Evolutionary conservation across 805 yeast species (phyloP).

Genomic region (Clavispora asparagi): DNA sequence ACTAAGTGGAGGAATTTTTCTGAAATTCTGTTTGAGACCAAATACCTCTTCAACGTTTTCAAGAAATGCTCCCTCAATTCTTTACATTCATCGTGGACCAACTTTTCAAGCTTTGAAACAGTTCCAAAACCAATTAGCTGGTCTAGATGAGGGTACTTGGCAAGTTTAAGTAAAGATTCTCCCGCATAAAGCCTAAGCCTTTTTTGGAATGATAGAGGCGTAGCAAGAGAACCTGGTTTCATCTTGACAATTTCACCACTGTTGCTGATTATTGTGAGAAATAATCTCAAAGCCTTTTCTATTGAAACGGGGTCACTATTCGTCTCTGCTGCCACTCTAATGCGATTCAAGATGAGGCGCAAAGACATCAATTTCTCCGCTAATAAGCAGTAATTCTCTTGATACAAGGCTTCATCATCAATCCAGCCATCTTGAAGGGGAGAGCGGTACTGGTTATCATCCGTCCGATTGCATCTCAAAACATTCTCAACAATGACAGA

Average conservation of each 20-base stretch:
- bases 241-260: constrained; percentile 69
- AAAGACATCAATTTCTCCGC: constrained; percentile 49
- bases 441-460: neutral
- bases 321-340: constrained; percentile 37
- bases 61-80: constrained; percentile 53
- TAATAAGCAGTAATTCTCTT: constrained; percentile 22
- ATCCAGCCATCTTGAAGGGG: constrained; percentile 38
- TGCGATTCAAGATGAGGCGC: constrained; percentile 54
- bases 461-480: constrained; percentile 45
- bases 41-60: constrained; percentile 42
- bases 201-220: constrained; percentile 59
- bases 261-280: constrained; percentile 61
- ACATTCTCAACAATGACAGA: constrained; percentile 56
- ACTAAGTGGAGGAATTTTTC: constrained; percentile 62
- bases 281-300: constrained; percentile 47
- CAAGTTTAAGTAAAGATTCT: constrained; percentile 54
- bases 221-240: constrained; percentile 43
- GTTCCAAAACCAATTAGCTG: constrained; percentile 47
- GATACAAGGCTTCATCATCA: constrained; percentile 37
- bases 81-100: constrained; percentile 63
- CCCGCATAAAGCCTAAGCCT: constrained; percentile 69
- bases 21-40: constrained; percentile 51
- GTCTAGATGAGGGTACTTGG: constrained; percentile 49
- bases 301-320: constrained; percentile 13
- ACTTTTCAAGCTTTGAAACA: constrained; percentile 47